phyloP scores from a whole-genome alignment of 768 basidiomycete genomes.

The Trametes punicea region DNA sequence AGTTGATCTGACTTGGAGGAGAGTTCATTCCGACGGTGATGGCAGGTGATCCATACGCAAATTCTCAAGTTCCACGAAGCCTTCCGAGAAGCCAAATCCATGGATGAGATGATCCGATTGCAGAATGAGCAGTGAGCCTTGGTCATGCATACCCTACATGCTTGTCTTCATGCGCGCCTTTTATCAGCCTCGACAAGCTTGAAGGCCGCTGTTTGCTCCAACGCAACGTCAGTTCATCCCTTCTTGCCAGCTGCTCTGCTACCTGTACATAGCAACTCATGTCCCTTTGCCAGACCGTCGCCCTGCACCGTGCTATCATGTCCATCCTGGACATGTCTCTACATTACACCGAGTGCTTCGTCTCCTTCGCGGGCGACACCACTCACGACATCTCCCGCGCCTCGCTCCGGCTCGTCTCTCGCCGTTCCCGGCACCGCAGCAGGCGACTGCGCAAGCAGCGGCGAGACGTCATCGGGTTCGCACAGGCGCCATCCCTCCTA shows the following conservation, averaged over 20 bases:
- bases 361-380: conserved; percentile 56
- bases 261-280: conserved; percentile 15
- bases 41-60: conserved; percentile 67
- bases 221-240: conserved; percentile 47
- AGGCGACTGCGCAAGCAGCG: conserved; percentile 54
- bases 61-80: conserved; percentile 55
- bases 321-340: conserved; percentile 73
- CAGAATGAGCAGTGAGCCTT: conserved; percentile 66
- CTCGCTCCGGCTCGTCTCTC: conserved; percentile 22
- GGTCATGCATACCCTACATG: neutral
- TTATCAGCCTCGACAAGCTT: conserved; percentile 54
- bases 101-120: conserved; percentile 72
- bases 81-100: conserved; percentile 51
- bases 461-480: conserved; percentile 61
- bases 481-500: conserved; percentile 44
- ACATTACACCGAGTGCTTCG: conserved; percentile 63
- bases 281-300: conserved; percentile 45
- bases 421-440: conserved; percentile 50
- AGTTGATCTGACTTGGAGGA: neutral
- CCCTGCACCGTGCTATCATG: conserved; percentile 62
- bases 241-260: neutral
- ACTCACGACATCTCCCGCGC: conserved; percentile 51
- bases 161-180: neutral
- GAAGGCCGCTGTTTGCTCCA: conserved; percentile 62
- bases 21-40: neutral